A percentile compares a stretch with the other conserved stretches of the same genome.
Conservation (phyloP, 352 stramenopile species). For the Phytopythium ostracodes region DNA sequence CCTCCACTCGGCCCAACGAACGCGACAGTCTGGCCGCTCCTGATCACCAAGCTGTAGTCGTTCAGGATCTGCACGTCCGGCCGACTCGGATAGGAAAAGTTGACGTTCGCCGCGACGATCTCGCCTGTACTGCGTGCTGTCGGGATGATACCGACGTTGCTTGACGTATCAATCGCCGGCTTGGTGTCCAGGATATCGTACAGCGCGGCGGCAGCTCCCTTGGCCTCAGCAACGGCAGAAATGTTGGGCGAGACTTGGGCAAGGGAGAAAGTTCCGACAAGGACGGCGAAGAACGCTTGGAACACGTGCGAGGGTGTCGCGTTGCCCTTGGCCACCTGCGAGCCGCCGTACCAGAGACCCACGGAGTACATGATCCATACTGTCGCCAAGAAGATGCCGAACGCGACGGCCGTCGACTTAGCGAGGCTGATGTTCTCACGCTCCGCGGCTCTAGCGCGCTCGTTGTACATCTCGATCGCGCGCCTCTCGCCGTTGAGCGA, state of each 20-base stretch:
- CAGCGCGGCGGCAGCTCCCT: slow-evolving; percentile 33
- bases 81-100: slow-evolving; percentile 18
- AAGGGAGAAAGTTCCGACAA: slow-evolving; percentile 40
- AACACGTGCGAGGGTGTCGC: slow-evolving; percentile 36
- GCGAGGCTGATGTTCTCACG: slow-evolving; percentile 13
- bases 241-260: slow-evolving; percentile 54
- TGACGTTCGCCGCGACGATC: slow-evolving; percentile 9
- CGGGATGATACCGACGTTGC: slow-evolving; percentile 6
- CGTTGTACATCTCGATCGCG: slow-evolving; percentile 24
- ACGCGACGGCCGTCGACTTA: slow-evolving; percentile 13
- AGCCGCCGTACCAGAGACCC: slow-evolving; percentile 47
- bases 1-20: slow-evolving; percentile 17
- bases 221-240: slow-evolving; percentile 38
- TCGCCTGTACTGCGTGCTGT: background rate
- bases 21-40: slow-evolving; percentile 11
- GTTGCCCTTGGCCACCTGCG: slow-evolving; percentile 22
- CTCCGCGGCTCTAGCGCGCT: slow-evolving; percentile 17
- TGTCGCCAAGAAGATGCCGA: slow-evolving; percentile 22
- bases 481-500: slow-evolving; percentile 36
- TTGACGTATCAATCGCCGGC: slow-evolving; percentile 41
- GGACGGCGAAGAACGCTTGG: slow-evolving; percentile 46
- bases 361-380: slow-evolving; percentile 45
- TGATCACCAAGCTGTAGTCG: slow-evolving; percentile 17
- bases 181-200: slow-evolving; percentile 53
- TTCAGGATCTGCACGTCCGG: slow-evolving; percentile 14